These are phyloP conservation scores for Ceriops tagal DNA, from an alignment of 345 rosid species.

Conservation along the genomic window DNA sequence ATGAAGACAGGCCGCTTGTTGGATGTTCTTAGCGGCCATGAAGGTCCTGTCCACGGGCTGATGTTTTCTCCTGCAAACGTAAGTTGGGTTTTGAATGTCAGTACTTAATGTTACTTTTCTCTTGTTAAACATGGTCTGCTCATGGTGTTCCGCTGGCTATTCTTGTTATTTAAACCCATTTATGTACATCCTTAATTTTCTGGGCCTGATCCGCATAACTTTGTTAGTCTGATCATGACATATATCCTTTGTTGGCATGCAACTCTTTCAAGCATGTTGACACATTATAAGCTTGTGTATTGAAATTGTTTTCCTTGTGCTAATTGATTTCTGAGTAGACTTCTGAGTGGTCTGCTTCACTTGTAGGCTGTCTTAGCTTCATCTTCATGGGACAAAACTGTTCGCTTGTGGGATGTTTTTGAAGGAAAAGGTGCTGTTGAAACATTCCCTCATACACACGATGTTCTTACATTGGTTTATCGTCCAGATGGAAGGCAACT, in stretches of 20 bases:
- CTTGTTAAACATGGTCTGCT: not conserved
- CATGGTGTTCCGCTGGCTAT: not conserved
- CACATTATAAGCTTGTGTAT: not conserved
- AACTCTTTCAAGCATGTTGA: not conserved
- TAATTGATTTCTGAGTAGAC: constrained; percentile 16
- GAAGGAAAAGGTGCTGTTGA: constrained; percentile 88
- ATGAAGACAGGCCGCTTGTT: constrained; percentile 93
- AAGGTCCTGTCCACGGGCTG: constrained; percentile 96
- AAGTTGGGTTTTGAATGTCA: constrained; percentile 30
- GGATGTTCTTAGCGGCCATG: constrained; percentile 93
- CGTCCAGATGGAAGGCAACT: constrained; percentile 96
- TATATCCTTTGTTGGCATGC: not conserved
- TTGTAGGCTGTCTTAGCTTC: constrained; percentile 73
- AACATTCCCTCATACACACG: constrained; percentile 81
- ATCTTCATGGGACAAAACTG: constrained; percentile 96
- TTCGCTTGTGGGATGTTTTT: constrained; percentile 90
- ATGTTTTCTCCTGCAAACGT: constrained; percentile 84
- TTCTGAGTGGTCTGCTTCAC: not conserved
- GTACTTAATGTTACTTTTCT: not conserved
- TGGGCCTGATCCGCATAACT: not conserved
- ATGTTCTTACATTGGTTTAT: constrained; percentile 79
- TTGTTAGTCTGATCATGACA: not conserved
- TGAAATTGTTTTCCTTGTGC: not conserved
- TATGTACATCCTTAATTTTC: not conserved
- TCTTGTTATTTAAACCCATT: not conserved